Conservation (phyloP, 495 filamentous ascomycete species). For the Penicillium subrubescens region DNA sequence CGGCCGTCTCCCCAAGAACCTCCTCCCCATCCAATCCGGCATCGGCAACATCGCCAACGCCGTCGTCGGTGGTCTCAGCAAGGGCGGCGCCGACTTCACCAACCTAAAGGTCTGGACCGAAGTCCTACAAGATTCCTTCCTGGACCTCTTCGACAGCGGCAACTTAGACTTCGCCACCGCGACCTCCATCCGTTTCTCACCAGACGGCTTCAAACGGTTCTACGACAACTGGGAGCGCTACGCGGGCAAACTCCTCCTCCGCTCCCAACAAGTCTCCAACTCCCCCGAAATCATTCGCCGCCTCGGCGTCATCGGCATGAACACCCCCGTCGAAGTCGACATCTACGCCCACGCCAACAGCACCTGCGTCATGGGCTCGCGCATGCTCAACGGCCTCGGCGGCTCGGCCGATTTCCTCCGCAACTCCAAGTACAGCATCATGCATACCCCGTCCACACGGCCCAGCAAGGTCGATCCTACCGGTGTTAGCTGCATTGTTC, state of each 20-base stretch:
- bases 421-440: slow-evolving; percentile 83
- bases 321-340: slow-evolving; percentile 92
- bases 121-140: slow-evolving; percentile 90
- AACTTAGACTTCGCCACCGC: slow-evolving; percentile 90
- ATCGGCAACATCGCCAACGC: slow-evolving; percentile 97
- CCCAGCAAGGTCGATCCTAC: slow-evolving; percentile 82
- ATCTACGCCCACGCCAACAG: slow-evolving; percentile 94
- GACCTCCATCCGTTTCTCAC: slow-evolving; percentile 89
- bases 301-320: slow-evolving; percentile 90
- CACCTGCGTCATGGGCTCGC: slow-evolving; percentile 86
- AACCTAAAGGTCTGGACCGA: slow-evolving; percentile 94
- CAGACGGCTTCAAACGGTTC: slow-evolving; percentile 90
- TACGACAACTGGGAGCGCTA: slow-evolving; percentile 85
- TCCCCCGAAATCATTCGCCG: slow-evolving; percentile 92
- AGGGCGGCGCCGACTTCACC: slow-evolving; percentile 75
- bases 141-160: slow-evolving; percentile 90
- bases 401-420: slow-evolving; percentile 89
- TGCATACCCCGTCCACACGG: slow-evolving; percentile 84
- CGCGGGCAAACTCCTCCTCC: slow-evolving; percentile 80
- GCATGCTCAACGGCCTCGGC: slow-evolving; percentile 91
- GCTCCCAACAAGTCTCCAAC: slow-evolving; percentile 87
- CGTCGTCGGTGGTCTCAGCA: slow-evolving; percentile 80
- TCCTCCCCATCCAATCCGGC: slow-evolving; percentile 84
- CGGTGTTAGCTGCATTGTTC: slow-evolving; percentile 85
- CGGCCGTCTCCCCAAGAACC: slow-evolving; percentile 74